These are phyloP conservation scores for Tardiomyces depauwii DNA, from an alignment of 1,139 yeast genomes.

Conservation along the genomic window DNA sequence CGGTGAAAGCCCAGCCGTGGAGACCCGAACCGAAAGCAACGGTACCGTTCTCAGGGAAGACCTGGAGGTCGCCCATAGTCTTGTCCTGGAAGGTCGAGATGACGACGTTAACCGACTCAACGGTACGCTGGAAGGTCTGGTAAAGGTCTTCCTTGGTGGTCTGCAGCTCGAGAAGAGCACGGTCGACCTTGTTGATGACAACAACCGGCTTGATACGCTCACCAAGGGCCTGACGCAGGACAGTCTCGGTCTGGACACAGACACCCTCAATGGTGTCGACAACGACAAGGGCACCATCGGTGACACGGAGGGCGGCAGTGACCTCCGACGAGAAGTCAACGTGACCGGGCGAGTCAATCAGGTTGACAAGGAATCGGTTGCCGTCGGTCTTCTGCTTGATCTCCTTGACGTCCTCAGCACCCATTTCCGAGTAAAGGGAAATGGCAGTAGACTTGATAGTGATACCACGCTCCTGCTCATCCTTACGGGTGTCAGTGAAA, in stretches of 20 bases:
- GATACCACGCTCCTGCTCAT: slow-evolving; percentile 91
- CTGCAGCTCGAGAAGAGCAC: slow-evolving; percentile 73
- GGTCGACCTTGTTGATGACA: slow-evolving; percentile 85
- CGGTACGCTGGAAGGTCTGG: slow-evolving; percentile 58
- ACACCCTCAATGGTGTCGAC: slow-evolving; percentile 98
- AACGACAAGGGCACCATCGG: slow-evolving; percentile 92
- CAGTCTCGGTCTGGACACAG: slow-evolving; percentile 92
- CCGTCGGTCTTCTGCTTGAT: slow-evolving; percentile 34
- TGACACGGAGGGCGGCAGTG: slow-evolving; percentile 85
- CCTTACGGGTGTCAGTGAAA: slow-evolving; percentile 86
- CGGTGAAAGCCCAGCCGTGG: slow-evolving; percentile 97
- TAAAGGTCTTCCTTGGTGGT: slow-evolving; percentile 81
- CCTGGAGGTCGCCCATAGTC: slow-evolving; percentile 83
- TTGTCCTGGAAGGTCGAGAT: slow-evolving; percentile 88
- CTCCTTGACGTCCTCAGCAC: slow-evolving; percentile 47
- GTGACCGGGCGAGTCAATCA: slow-evolving; percentile 98
- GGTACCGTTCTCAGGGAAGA: slow-evolving; percentile 80
- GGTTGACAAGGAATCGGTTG: slow-evolving; percentile 73
- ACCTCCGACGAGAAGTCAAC: slow-evolving; percentile 96
- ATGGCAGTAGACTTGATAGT: slow-evolving; percentile 96
- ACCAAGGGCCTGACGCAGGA: slow-evolving; percentile 89
- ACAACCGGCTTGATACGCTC: slow-evolving; percentile 81
- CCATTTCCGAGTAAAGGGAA: slow-evolving; percentile 65
- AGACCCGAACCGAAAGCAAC: slow-evolving; percentile 90
- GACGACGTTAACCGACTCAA: slow-evolving; percentile 92